phyloP scores from a whole-genome alignment of 257 asterid genomes.

The Phtheirospermum japonicum region DNA sequence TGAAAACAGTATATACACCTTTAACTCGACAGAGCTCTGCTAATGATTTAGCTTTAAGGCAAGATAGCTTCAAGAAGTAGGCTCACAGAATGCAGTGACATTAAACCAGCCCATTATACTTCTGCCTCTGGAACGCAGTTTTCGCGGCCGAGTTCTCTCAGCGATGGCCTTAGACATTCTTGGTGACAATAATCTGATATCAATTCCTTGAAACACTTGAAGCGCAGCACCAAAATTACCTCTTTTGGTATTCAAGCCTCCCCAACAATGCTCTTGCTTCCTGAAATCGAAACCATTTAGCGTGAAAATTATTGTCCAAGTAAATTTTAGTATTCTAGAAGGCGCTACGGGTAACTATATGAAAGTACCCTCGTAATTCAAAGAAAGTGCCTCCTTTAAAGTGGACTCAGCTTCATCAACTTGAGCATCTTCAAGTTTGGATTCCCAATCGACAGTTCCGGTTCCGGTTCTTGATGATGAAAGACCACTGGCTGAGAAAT shows the following conservation, averaged over 20 bases:
- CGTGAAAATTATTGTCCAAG: no score
- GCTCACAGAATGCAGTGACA: conserved; percentile 90
- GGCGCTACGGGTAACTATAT: no score
- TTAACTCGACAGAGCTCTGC: conserved; percentile 69
- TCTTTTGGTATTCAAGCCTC: conserved; percentile 85
- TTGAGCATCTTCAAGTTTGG: conserved; percentile 85
- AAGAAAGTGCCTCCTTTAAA: conserved; percentile 83
- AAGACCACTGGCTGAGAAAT: conserved; percentile 83
- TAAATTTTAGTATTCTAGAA: no score
- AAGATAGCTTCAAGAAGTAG: conserved; percentile 82
- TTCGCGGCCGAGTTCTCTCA: conserved; percentile 53
- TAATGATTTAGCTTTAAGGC: conserved; percentile 69
- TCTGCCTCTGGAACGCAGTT: conserved; percentile 47
- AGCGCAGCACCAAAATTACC: conserved; percentile 96
- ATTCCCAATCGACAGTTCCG: conserved; percentile 69
- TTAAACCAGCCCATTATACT: conserved; percentile 43
- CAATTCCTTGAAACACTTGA: conserved; percentile 94
- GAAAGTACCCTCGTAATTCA: conserved; percentile 65
- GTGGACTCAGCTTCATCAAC: conserved; percentile 97
- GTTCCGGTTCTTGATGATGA: conserved; percentile 40
- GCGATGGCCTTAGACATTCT: conserved; percentile 71
- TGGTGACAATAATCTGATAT: conserved; percentile 57
- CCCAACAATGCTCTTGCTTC: conserved; percentile 96
- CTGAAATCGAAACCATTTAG: conserved; percentile 42
- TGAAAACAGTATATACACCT: no score